A percentile compares a stretch with the other conserved stretches of the same genome.
phyloP scores from a whole-genome alignment of 2,329 filamentous ascomycete genomes.

The Ophiobolus disseminans region DNA sequence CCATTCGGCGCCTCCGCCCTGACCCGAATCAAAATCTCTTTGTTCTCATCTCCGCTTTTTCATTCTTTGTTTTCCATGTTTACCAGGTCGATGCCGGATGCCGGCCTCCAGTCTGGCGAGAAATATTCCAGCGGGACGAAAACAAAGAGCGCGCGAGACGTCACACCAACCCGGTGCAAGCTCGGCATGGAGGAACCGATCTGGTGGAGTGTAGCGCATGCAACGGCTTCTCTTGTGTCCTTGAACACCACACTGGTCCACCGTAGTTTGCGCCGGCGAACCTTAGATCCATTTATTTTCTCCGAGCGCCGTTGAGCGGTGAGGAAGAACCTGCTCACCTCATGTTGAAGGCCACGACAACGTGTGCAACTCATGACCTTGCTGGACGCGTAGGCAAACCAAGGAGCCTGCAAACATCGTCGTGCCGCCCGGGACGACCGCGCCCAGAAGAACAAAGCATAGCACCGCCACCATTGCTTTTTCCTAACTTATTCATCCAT shows the following conservation, averaged over 20 bases:
- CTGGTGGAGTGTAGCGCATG: slow-evolving; percentile 2
- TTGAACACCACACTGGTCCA: background rate
- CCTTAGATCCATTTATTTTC: background rate
- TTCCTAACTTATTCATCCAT: background rate
- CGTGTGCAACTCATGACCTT: background rate
- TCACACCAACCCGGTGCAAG: slow-evolving; percentile 2
- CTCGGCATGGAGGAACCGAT: background rate
- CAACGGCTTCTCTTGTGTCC: slow-evolving; percentile 8
- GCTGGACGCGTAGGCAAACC: background rate
- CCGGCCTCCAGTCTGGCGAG: no score
- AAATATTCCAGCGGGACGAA: no score
- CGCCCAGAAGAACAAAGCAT: background rate
- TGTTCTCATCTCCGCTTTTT: slow-evolving; percentile 13
- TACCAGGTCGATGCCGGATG: slow-evolving; percentile 7
- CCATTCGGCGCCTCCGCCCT: slow-evolving; percentile 6
- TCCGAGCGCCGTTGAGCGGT: background rate
- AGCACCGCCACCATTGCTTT: slow-evolving; percentile 7
- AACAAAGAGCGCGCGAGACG: slow-evolving; percentile 9
- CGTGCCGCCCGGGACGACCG: background rate
- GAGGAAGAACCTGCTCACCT: background rate
- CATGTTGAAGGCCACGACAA: background rate
- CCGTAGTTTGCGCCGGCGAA: background rate
- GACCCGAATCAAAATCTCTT: slow-evolving; percentile 2
- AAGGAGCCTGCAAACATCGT: background rate
- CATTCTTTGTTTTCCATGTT: slow-evolving; percentile 3